A percentile compares a stretch with the other conserved stretches of the same genome.
Evolutionary conservation across 1,284 basidiomycete species (phyloP).

Genomic region (Cutaneotrichosporon sp.): DNA sequence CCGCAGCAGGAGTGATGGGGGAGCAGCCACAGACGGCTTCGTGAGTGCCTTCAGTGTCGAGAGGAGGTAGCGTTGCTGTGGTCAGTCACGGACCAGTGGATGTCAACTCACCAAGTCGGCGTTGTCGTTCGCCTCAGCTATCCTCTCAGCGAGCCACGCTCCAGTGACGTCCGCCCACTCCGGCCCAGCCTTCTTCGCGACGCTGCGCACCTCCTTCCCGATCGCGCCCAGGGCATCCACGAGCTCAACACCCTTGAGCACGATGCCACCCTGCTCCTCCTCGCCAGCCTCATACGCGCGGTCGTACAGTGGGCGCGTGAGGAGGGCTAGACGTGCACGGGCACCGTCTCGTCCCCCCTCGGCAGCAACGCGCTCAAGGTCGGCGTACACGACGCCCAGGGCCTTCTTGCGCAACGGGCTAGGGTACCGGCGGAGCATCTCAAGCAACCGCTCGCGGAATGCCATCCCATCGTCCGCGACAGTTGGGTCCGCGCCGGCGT

Average conservation of each 20-base stretch:
- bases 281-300: slow-evolving; percentile 40
- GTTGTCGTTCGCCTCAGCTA: slow-evolving; percentile 28
- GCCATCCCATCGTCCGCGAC: slow-evolving; percentile 28
- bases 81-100: not conserved
- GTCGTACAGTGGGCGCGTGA: slow-evolving; percentile 46
- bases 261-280: slow-evolving; percentile 24
- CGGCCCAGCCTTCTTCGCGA: slow-evolving; percentile 19
- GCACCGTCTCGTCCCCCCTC: slow-evolving; percentile 13
- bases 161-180: slow-evolving; percentile 40
- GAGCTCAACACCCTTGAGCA: slow-evolving; percentile 32
- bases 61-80: slow-evolving; percentile 36
- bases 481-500: slow-evolving; percentile 14
- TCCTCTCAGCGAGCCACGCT: slow-evolving; percentile 42
- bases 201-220: slow-evolving; percentile 40
- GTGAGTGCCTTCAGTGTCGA: slow-evolving; percentile 38
- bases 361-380: slow-evolving; percentile 28
- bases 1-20: slow-evolving; percentile 35
- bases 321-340: slow-evolving; percentile 33
- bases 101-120: slow-evolving; percentile 25
- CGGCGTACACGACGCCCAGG: slow-evolving; percentile 41
- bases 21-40: slow-evolving; percentile 36
- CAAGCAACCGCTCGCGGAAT: slow-evolving; percentile 40
- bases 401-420: slow-evolving; percentile 44
- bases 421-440: slow-evolving; percentile 48
- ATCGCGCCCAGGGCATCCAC: slow-evolving; percentile 46